These are phyloP conservation scores for Rhizopogon vesiculosus DNA, from an alignment of 768 basidiomycete genomes.

Conservation along the genomic window DNA sequence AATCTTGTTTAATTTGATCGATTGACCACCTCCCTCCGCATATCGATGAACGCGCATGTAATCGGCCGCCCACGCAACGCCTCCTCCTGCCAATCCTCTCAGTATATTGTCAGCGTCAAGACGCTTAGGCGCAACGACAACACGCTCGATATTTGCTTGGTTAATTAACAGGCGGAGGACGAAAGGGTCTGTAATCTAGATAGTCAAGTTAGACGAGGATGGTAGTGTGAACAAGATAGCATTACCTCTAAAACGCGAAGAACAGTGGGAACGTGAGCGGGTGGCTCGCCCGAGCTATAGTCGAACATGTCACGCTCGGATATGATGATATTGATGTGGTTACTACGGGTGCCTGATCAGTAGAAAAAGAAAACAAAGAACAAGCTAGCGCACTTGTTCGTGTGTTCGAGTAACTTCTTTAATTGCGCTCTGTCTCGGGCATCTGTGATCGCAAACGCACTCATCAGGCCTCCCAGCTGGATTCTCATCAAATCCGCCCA, in stretches of 20 bases:
- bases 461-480: conserved; percentile 55
- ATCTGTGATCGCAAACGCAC: conserved; percentile 73
- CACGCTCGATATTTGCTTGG: conserved; percentile 62
- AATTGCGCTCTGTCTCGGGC: conserved; percentile 54
- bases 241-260: conserved; percentile 77
- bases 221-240: conserved; percentile 1
- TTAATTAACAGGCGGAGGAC: conserved; percentile 84
- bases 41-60: conserved; percentile 59
- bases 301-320: conserved; percentile 78
- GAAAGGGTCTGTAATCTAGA: conserved; percentile 69
- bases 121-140: conserved; percentile 62
- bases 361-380: neutral
- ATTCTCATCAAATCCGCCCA: conserved; percentile 67
- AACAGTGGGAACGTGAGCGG: conserved; percentile 58
- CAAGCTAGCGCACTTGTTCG: conserved; percentile 56
- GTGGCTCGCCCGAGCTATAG: conserved; percentile 69
- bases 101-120: conserved; percentile 55
- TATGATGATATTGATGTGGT: conserved; percentile 51
- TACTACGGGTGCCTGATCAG: conserved; percentile 27
- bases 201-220: neutral
- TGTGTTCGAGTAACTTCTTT: conserved; percentile 48
- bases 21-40: conserved; percentile 62
- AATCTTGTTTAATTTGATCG: conserved; percentile 33
- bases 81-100: conserved; percentile 38
- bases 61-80: conserved; percentile 61